Evolutionary conservation across 352 stramenopile species (phyloP).

Genomic region (Phytophthora litchii): DNA sequence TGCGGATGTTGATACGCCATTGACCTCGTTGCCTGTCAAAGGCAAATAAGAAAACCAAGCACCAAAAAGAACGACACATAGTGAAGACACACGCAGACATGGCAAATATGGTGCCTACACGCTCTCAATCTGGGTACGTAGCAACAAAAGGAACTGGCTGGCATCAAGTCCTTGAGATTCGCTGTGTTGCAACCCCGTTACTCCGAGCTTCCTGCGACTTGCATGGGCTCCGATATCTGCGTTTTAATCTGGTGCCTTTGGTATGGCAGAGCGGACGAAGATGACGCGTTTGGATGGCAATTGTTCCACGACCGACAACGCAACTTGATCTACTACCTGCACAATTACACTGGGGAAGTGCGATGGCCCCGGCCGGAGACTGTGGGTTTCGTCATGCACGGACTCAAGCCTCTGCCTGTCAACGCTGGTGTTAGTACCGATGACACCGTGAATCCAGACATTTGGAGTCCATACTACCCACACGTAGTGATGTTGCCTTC

Average conservation of each 20-base stretch:
- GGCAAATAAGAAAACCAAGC: constrained; percentile 41
- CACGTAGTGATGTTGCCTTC: constrained; percentile 68
- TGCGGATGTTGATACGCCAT: constrained; percentile 36
- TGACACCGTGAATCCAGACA: constrained; percentile 23
- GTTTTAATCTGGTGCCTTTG: background rate
- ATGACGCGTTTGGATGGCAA: constrained; percentile 63
- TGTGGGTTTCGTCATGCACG: constrained; percentile 59
- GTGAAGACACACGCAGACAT: constrained; percentile 6
- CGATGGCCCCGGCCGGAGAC: constrained; percentile 59
- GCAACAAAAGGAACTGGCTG: background rate
- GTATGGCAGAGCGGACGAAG: constrained; percentile 17
- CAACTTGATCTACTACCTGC: constrained; percentile 63
- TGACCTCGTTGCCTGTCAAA: constrained; percentile 34
- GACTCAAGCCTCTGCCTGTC: constrained; percentile 42
- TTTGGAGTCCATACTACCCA: constrained; percentile 54
- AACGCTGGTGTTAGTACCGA: constrained; percentile 5
- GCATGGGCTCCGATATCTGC: constrained; percentile 14
- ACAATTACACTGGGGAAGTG: constrained; percentile 78
- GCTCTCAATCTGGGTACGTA: constrained; percentile 31
- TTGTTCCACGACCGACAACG: constrained; percentile 50
- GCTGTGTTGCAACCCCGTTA: constrained; percentile 1
- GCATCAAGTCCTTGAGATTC: background rate
- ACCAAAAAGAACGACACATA: constrained; percentile 21
- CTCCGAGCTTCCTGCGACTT: constrained; percentile 3
- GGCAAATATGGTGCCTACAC: constrained; percentile 12